Conservation (phyloP, 2,329 filamentous ascomycete species). For the Sphaerulina musiva region DNA sequence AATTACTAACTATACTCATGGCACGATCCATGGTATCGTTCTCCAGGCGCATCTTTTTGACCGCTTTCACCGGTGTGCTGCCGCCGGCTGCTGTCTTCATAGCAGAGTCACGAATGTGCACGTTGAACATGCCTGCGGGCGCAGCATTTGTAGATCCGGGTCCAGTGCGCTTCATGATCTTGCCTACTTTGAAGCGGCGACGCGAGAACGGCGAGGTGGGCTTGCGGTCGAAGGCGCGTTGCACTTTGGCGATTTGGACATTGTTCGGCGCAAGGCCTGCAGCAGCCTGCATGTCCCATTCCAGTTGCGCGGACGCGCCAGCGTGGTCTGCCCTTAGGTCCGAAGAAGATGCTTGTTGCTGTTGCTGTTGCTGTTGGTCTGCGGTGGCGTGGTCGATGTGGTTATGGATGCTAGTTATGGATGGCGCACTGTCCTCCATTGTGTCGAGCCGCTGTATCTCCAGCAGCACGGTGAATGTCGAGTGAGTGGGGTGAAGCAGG, state of each 20-base stretch:
- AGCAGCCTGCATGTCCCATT: slow-evolving; percentile 40
- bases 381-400: neutral
- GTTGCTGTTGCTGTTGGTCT: neutral
- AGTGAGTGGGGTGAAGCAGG: neutral
- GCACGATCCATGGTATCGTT: slow-evolving; percentile 4
- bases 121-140: slow-evolving; percentile 6
- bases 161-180: slow-evolving; percentile 42
- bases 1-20: slow-evolving; percentile 22
- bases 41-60: slow-evolving; percentile 41
- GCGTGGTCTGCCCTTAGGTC: neutral
- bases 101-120: slow-evolving; percentile 7
- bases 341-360: neutral
- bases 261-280: slow-evolving; percentile 38
- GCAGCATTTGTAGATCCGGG: slow-evolving; percentile 1
- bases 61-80: slow-evolving; percentile 36
- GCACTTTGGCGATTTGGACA: slow-evolving; percentile 38
- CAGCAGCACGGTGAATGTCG: neutral
- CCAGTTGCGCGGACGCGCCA: slow-evolving; percentile 5
- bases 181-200: slow-evolving; percentile 29
- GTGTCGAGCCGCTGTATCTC: neutral
- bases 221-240: slow-evolving; percentile 46
- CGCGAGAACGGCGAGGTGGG: slow-evolving; percentile 40
- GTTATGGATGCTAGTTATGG: slow-evolving; percentile 3
- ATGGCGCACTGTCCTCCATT: slow-evolving; percentile 7
- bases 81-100: neutral